A percentile compares a stretch with the other conserved stretches of the same genome.
These are phyloP conservation scores for Aristolochia contorta DNA, from an alignment of 164 flowering plant genomes.

Conservation along the genomic window DNA sequence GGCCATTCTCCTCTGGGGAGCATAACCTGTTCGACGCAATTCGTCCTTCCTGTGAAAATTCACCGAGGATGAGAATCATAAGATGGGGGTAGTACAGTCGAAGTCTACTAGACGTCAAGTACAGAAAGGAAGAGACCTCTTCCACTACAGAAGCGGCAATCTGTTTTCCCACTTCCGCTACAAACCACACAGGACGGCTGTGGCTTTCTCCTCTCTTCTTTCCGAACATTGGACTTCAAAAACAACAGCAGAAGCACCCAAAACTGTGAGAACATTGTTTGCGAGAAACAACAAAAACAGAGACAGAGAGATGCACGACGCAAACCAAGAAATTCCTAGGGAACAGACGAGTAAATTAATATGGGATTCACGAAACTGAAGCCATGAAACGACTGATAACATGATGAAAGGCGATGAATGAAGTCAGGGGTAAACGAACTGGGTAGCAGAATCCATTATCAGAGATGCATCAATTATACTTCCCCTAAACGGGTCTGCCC, in stretches of 20 bases:
- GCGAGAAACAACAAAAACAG: not conserved
- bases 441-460: too few species aligned
- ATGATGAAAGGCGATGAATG: too few species aligned
- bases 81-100: not conserved
- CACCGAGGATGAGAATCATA: not conserved
- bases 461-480: too few species aligned
- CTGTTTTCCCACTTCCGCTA: constrained; percentile 60
- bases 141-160: constrained; percentile 58
- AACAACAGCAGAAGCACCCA: too few species aligned
- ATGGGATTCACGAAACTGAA: too few species aligned
- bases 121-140: constrained; percentile 40
- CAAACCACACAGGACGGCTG: constrained; percentile 69
- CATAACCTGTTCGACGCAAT: constrained; percentile 40
- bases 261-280: too few species aligned
- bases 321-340: too few species aligned
- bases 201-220: constrained; percentile 36
- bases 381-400: too few species aligned
- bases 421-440: too few species aligned
- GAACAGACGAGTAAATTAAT: too few species aligned
- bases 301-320: not conserved
- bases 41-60: constrained; percentile 54
- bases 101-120: not conserved
- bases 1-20: constrained; percentile 96
- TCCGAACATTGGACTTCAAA: constrained; percentile 64
- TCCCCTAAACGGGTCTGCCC: too few species aligned